Evolutionary conservation across 257 asterid genomes (phyloP), one percentile per base, ranked within the genome.

Genomic region (Plantago ovata): DNA sequence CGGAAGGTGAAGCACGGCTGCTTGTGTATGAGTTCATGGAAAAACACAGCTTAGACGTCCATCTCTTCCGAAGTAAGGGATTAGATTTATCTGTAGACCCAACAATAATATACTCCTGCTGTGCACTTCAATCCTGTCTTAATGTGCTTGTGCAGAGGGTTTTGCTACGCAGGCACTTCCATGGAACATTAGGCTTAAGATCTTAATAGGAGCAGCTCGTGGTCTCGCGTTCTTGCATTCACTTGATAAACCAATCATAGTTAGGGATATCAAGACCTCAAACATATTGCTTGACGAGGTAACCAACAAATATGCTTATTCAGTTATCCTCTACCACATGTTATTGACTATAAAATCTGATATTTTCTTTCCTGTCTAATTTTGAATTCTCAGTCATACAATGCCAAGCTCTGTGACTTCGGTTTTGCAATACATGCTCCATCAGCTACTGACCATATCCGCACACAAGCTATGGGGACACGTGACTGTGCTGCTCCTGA

Each of bases 261-360:
- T 81, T 42, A 66, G 96, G 69, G 96, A 87, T 66, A 80, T 87
- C 77, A 87, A 87, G 81, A 86, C 94, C 51, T 84, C 96, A 0
- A 87, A 84, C 75, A 84, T 87, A 48, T 73, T 84, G 77, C 92
- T 87, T 6, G 94, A 87, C 64, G 85, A 80, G 69, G 96, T 87
- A 73, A 67, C 80, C 53, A 60, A 15, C 19, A 32, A 16, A 28
- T 49, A 36, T n/a, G 13, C 12, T 9, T 46, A 16, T 24, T 40
- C 19, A 3, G 38, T 1, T 2, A 38, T 24, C 53, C 7, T 41
- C 41, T 57, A 18, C 13, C 1, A 24, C n/a, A 0, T 24, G 15
- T 0, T 19, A 24, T 23, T 13, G n/a, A 28, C 13, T 13, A 22
- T 53, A 13, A 10, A 52, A 5, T 41, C 36, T 20, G 24, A 38